A percentile compares a stretch with the other conserved stretches of the same genome.
Conservation (phyloP, 179 eudicot species). For the Beta macrorhiza region DNA sequence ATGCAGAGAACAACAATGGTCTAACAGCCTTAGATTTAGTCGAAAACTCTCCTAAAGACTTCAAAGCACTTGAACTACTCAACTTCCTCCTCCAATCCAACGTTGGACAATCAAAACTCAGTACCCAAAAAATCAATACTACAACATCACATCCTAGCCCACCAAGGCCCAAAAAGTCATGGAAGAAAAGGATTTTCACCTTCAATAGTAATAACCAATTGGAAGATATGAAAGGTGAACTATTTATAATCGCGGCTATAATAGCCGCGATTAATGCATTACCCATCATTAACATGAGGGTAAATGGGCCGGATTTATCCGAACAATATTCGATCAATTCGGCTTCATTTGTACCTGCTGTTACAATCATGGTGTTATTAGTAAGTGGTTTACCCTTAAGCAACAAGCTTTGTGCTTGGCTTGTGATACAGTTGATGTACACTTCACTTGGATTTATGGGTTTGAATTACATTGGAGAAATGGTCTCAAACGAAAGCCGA, state of each 20-base stretch:
- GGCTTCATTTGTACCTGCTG: constrained; percentile 28
- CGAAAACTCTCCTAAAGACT: constrained; percentile 40
- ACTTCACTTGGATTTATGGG: constrained; percentile 31
- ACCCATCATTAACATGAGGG: constrained; percentile 27
- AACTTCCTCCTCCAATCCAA: constrained; percentile 34
- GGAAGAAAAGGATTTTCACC: constrained; percentile 32
- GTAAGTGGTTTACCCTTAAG: constrained; percentile 34
- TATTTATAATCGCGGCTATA: constrained; percentile 26
- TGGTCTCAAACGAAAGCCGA: constrained; percentile 27
- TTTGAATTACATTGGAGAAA: constrained; percentile 18
- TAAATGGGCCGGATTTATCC: constrained; percentile 17
- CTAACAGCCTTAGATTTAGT: constrained; percentile 32
- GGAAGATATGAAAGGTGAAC: constrained; percentile 31
- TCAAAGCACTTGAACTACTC: constrained; percentile 30
- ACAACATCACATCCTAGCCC: constrained; percentile 6
- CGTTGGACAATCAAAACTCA: constrained; percentile 3
- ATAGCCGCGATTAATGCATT: constrained; percentile 21
- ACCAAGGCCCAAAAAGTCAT: constrained; percentile 17
- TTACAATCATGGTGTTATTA: constrained; percentile 20
- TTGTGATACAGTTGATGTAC: constrained; percentile 34
- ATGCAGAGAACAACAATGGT: constrained; percentile 36
- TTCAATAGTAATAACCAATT: constrained; percentile 16
- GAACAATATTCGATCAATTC: constrained; percentile 10
- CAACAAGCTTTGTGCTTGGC: constrained; percentile 34
- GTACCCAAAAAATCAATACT: neutral